Evolutionary conservation across 2,329 filamentous ascomycete genomes (phyloP).

Genomic region (Apiospora phragmitis): DNA sequence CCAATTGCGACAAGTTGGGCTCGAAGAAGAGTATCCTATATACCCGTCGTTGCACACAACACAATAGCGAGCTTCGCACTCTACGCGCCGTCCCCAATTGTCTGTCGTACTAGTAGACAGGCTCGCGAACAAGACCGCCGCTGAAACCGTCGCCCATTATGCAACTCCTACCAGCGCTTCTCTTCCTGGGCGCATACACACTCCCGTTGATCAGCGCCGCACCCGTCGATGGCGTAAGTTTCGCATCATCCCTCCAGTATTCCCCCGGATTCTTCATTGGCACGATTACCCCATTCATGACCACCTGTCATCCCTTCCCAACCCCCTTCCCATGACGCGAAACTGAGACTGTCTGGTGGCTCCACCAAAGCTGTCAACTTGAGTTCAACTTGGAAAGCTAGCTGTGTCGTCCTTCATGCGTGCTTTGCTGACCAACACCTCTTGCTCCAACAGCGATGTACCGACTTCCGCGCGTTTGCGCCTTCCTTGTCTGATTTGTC

Average conservation of each 20-base stretch:
- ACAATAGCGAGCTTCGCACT: not conserved
- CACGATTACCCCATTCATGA: not conserved
- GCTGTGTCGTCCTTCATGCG: not conserved
- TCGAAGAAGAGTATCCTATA: not conserved
- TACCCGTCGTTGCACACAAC: not conserved
- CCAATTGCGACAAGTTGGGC: not conserved
- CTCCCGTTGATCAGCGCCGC: not conserved
- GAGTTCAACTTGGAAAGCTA: not conserved
- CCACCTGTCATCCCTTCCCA: not conserved
- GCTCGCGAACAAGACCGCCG: not conserved
- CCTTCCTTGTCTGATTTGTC: slow-evolving; percentile 9
- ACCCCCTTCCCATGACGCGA: slow-evolving; percentile 1
- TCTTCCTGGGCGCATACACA: slow-evolving; percentile 11
- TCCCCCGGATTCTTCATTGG: not conserved
- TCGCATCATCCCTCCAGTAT: not conserved
- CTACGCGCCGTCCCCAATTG: not conserved
- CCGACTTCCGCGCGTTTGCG: slow-evolving; percentile 5
- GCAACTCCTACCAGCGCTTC: slow-evolving; percentile 1
- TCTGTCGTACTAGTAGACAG: not conserved
- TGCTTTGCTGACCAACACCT: not conserved
- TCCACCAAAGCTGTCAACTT: not conserved
- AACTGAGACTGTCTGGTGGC: not conserved
- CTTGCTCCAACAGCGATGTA: not conserved
- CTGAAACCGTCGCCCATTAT: not conserved
- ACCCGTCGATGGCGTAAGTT: slow-evolving; percentile 12